phyloP scores from a whole-genome alignment of 78 protist genomes.

The slime mould (Dictyostelium discoideum) region DNA sequence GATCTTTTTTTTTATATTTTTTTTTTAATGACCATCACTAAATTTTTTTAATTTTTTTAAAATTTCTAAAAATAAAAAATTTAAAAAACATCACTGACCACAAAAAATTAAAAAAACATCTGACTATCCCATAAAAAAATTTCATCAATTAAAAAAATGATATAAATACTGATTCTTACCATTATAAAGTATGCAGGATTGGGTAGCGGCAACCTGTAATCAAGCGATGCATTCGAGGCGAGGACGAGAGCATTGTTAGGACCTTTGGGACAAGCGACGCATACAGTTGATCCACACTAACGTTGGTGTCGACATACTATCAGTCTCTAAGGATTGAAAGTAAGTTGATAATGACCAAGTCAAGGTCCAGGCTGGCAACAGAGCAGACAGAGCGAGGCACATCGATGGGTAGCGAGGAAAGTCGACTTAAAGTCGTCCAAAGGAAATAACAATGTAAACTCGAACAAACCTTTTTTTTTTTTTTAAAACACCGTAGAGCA shows the following conservation, averaged over 20 bases:
- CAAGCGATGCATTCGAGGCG: neutral
- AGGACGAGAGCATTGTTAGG: neutral
- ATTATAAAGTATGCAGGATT: neutral
- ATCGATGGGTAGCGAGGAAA: neutral
- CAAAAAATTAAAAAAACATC: too few relatives aligned
- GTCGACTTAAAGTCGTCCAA: neutral
- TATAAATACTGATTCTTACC: too few relatives aligned
- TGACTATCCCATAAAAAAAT: neutral
- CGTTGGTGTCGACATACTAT: neutral
- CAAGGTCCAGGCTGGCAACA: neutral
- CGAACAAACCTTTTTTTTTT: neutral
- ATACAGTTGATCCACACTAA: constrained; percentile 5
- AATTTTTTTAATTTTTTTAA: too few relatives aligned
- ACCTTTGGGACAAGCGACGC: neutral
- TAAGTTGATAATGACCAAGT: neutral
- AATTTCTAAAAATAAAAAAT: too few relatives aligned
- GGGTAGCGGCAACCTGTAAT: neutral
- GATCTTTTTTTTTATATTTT: too few relatives aligned
- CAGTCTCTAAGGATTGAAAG: neutral
- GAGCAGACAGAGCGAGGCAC: constrained; percentile 13
- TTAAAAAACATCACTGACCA: too few relatives aligned
- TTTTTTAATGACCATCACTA: too few relatives aligned
- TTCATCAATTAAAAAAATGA: too few relatives aligned
- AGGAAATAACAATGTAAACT: neutral
- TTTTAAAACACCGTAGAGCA: too few relatives aligned